Evolutionary conservation across 2,329 filamentous ascomycete genomes (phyloP), one percentile per base, ranked within the genome.

Genomic region (Fusarium sp.): DNA sequence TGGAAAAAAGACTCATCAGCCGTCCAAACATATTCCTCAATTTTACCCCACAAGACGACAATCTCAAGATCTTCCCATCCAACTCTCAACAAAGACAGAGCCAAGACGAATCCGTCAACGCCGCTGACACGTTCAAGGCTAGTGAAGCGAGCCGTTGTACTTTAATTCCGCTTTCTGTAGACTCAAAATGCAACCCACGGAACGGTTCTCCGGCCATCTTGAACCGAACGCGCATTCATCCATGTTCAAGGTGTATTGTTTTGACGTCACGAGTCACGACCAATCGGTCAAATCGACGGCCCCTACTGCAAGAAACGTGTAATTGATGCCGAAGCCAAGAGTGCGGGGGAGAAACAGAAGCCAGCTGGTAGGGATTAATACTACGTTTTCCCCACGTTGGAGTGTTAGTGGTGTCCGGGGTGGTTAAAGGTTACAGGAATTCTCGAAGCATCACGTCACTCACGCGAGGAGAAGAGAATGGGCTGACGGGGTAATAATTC

Each of bases 261-360:
- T 63, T 73, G 69, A 73, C 71, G n/a, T n/a, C n/a, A n/a, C n/a
- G n/a, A n/a, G 67, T 73, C 71, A 74, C 63, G 40, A 54, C 62
- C 58, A 70, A 73, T 73, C 66, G 58, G 67, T 42, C 65, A 69
- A 62, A 65, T 62, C 54, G 46, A 57, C 39, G 34, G 60, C 50
- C 19, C 52, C 51, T 57, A 53, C 28, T 53, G 22, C 45, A 54
- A 61, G 42, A 51, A 51, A 31, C 52, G 45, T 63, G 38, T 31
- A 34, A 49, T 47, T 60, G 51, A 56, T 31, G 52, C 57, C 31
- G 53, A 49, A 51, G 40, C 61, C 34, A 44, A 56, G 44, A 73
- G 59, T 74, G 72, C 72, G 72, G 72, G 65, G 72, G 46, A 55
- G 14, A 19, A 43, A 45, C 17, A 50, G 38, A 62, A 56, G 5